Evolutionary conservation across 2,329 filamentous ascomycete genomes (phyloP).

Genomic region (Chalaropsis ovoidea): DNA sequence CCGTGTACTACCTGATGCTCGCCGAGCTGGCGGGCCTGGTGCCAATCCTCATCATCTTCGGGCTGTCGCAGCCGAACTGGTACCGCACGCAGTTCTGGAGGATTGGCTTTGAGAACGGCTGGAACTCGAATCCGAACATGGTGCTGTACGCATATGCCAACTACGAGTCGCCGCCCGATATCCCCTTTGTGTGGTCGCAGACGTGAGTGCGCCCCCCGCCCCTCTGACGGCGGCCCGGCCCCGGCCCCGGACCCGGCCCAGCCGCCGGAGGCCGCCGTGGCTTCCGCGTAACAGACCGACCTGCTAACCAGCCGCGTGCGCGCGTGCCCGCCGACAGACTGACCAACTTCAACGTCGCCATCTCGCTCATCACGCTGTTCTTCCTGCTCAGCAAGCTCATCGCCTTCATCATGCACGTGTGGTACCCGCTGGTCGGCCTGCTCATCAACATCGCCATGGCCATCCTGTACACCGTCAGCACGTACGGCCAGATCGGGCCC

Average conservation of each 20-base stretch:
- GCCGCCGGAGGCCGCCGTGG: too few species aligned
- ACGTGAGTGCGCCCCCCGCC: constrained; percentile 44
- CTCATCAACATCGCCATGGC: constrained; percentile 48
- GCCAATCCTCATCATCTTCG: constrained; percentile 58
- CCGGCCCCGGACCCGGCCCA: too few species aligned
- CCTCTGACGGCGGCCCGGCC: not conserved
- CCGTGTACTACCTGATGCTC: constrained; percentile 53
- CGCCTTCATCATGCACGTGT: constrained; percentile 59
- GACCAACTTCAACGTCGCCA: constrained; percentile 65
- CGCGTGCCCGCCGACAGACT: constrained; percentile 39
- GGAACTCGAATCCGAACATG: constrained; percentile 63
- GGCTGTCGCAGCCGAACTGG: constrained; percentile 60
- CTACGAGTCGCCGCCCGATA: constrained; percentile 48
- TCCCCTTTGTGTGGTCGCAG: constrained; percentile 62
- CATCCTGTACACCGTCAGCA: constrained; percentile 53
- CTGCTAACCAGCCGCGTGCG: not conserved
- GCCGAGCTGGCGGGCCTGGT: constrained; percentile 57
- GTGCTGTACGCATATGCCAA: constrained; percentile 66
- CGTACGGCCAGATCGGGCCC: constrained; percentile 61
- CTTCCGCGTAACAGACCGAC: not conserved
- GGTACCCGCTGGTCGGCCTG: constrained; percentile 54
- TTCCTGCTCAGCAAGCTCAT: constrained; percentile 61
- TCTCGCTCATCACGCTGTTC: constrained; percentile 67
- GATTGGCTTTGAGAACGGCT: constrained; percentile 58
- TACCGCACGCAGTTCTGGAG: constrained; percentile 64